These are phyloP conservation scores for Ceratobasidium theobromae DNA, from an alignment of 1,284 basidiomycete species.

Conservation along the genomic window DNA sequence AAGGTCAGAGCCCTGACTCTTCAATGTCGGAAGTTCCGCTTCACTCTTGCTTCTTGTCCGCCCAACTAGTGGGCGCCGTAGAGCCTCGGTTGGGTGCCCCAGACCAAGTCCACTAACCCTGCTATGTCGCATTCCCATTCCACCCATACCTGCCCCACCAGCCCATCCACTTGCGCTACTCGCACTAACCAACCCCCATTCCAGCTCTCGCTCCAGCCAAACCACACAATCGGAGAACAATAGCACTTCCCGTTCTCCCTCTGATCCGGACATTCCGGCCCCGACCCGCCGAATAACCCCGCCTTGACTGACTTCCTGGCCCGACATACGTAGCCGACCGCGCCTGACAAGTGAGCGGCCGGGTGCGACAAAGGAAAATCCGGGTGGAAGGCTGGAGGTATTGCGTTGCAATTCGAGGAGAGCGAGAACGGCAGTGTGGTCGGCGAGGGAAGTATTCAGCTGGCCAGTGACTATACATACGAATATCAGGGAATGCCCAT, in stretches of 20 bases:
- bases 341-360: constrained; percentile 75
- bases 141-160: background rate
- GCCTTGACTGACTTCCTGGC: constrained; percentile 49
- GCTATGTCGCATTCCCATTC: constrained; percentile 1
- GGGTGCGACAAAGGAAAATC: constrained; percentile 69
- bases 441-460: constrained; percentile 74
- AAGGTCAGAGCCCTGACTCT: constrained; percentile 3
- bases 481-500: background rate
- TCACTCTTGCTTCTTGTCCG: constrained; percentile 63
- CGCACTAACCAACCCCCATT: constrained; percentile 32
- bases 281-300: background rate
- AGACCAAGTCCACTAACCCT: background rate
- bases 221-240: constrained; percentile 80
- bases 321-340: constrained; percentile 53
- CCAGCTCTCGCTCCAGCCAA: constrained; percentile 54
- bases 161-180: constrained; percentile 3
- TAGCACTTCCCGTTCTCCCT: constrained; percentile 60
- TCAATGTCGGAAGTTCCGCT: constrained; percentile 50
- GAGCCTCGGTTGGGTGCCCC: background rate
- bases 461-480: constrained; percentile 67
- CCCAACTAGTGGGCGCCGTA: constrained; percentile 46
- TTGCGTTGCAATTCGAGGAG: constrained; percentile 75
- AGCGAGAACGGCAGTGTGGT: constrained; percentile 70
- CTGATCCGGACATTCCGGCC: background rate
- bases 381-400: constrained; percentile 63